Conservation (phyloP, 805 yeast genomes). For the Suhomyces pyralidae region DNA sequence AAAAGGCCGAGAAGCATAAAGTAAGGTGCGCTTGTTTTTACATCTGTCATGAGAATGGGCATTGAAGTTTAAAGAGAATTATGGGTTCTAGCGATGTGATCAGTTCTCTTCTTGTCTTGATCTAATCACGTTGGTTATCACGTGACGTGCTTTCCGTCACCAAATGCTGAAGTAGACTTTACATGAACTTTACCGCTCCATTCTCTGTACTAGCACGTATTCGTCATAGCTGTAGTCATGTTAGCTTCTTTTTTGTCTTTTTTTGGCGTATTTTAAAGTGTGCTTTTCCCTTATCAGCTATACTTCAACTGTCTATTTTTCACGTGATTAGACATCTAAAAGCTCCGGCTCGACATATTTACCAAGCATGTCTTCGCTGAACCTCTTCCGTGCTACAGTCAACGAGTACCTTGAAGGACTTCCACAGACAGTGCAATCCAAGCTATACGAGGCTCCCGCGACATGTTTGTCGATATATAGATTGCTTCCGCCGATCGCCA, state of each 20-base stretch:
- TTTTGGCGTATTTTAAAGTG: no score
- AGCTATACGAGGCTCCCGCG: conserved; percentile 80
- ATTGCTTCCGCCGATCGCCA: conserved; percentile 83
- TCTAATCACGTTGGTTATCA: background rate
- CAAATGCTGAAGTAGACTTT: background rate
- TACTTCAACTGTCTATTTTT: background rate
- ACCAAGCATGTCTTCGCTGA: conserved; percentile 16
- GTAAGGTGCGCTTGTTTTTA: background rate
- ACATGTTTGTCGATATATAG: conserved; percentile 93
- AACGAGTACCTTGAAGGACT: conserved; percentile 87
- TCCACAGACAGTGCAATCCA: conserved; percentile 80
- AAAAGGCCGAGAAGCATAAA: background rate
- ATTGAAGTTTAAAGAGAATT: background rate
- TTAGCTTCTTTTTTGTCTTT: no score
- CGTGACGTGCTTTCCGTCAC: background rate
- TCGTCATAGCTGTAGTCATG: no score
- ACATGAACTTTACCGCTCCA: background rate
- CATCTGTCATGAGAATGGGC: no score
- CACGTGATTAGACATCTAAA: background rate
- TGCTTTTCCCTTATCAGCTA: background rate
- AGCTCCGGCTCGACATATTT: background rate
- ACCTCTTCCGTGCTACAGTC: conserved; percentile 63
- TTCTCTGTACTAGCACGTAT: no score
- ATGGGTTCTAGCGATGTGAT: background rate
- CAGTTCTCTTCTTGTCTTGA: background rate